Conservation (phyloP, 176 grass and related monocot genomes). For the Microstegium vimineum region DNA sequence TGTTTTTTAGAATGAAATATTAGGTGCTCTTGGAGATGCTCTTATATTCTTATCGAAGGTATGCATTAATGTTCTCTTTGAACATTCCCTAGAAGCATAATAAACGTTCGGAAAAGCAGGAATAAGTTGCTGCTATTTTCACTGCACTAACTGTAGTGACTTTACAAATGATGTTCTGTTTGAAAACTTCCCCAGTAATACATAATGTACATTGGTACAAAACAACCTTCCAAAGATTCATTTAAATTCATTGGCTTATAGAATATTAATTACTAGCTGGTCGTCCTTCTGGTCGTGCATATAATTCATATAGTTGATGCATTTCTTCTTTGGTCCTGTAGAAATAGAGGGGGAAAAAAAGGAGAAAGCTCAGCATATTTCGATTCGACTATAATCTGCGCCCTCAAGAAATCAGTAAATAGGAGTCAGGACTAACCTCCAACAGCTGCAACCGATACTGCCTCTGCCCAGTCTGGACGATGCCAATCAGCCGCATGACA, state of each 20-base stretch:
- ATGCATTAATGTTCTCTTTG: background rate
- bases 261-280: conserved; percentile 39
- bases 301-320: conserved; percentile 24
- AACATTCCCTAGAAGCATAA: background rate
- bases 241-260: conserved; percentile 22
- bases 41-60: conserved; percentile 11
- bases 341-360: background rate
- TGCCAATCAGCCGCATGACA: conserved; percentile 45
- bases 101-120: background rate
- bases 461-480: conserved; percentile 40
- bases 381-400: background rate
- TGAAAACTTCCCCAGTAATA: background rate
- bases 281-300: background rate
- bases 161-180: conserved; percentile 23
- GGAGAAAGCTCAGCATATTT: background rate
- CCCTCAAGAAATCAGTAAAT: background rate
- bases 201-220: conserved; percentile 6
- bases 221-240: background rate
- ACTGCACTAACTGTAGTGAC: background rate
- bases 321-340: conserved; percentile 50
- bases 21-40: too few species aligned
- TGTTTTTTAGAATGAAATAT: too few species aligned
- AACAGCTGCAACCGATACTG: conserved; percentile 44
- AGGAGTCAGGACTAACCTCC: conserved; percentile 30
- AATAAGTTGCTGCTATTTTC: background rate